These are phyloP conservation scores for Hygrocybe coccinea DNA, from an alignment of 768 basidiomycete genomes.

Conservation along the genomic window DNA sequence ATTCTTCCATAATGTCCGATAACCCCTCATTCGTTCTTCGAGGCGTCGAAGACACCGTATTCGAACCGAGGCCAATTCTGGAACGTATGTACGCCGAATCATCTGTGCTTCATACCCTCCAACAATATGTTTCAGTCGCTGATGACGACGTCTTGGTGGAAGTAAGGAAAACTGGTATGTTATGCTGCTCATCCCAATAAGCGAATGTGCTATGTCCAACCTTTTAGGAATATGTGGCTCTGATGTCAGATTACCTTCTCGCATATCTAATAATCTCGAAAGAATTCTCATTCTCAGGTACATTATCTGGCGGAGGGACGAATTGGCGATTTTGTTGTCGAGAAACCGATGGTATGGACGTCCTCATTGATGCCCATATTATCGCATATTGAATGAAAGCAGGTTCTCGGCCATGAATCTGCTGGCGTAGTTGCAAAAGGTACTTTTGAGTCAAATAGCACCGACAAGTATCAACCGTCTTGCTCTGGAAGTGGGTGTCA, in stretches of 20 bases:
- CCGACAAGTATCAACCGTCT: neutral
- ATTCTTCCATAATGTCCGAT: constrained; percentile 53
- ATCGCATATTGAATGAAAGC: neutral
- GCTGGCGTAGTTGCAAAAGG: constrained; percentile 72
- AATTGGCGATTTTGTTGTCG: constrained; percentile 75
- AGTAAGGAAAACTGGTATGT: constrained; percentile 85
- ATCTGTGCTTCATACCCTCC: neutral
- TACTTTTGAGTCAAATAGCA: constrained; percentile 19
- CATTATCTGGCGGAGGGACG: constrained; percentile 77
- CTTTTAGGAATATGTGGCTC: constrained; percentile 81
- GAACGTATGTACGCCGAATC: constrained; percentile 50
- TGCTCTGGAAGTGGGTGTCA: constrained; percentile 55
- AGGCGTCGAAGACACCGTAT: constrained; percentile 61
- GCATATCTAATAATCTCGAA: neutral
- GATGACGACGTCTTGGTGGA: constrained; percentile 79
- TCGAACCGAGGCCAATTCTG: constrained; percentile 72
- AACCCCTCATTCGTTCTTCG: constrained; percentile 79
- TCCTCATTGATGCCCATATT: neutral
- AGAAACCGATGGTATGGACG: constrained; percentile 67
- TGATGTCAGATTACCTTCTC: constrained; percentile 48
- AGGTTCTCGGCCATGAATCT: constrained; percentile 95
- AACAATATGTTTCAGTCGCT: constrained; percentile 40
- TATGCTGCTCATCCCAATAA: neutral
- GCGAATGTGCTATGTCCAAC: constrained; percentile 1
- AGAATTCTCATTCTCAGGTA: constrained; percentile 40